A percentile compares a stretch with the other conserved stretches of the same genome.
Conservation (phyloP, 257 asterid species). For the Nicotiana tomentosiformis region DNA sequence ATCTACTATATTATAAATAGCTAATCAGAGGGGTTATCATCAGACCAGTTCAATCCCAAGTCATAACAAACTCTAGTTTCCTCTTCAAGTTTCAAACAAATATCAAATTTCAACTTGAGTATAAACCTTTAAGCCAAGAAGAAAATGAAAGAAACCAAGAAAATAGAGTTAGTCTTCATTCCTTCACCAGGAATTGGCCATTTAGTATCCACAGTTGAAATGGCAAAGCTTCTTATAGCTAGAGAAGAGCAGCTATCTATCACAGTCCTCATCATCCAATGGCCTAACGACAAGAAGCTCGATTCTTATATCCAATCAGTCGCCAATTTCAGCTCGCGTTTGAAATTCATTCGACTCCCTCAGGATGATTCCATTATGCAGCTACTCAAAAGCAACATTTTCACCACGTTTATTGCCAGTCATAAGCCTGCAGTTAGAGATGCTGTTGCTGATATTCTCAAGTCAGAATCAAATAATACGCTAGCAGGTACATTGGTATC, state of each 20-base stretch:
- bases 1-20: neutral
- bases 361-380: neutral
- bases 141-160: conserved; percentile 2
- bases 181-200: conserved; percentile 62
- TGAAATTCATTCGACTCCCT: conserved; percentile 12
- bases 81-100: neutral
- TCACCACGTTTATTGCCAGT: neutral
- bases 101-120: neutral
- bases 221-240: conserved; percentile 48
- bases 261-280: conserved; percentile 36
- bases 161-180: conserved; percentile 42
- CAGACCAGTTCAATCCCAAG: neutral
- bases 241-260: conserved; percentile 32
- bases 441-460: conserved; percentile 13
- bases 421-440: conserved; percentile 18
- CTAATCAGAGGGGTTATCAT: neutral
- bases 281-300: conserved; percentile 23
- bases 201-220: conserved; percentile 41
- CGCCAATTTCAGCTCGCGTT: conserved; percentile 14
- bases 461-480: neutral
- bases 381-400: neutral
- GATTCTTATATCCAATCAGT: conserved; percentile 13
- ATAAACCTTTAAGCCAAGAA: neutral
- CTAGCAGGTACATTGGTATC: neutral
- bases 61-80: neutral